Evolutionary conservation across 768 basidiomycete species (phyloP).

Genomic region (Leucosporidium scottii): DNA sequence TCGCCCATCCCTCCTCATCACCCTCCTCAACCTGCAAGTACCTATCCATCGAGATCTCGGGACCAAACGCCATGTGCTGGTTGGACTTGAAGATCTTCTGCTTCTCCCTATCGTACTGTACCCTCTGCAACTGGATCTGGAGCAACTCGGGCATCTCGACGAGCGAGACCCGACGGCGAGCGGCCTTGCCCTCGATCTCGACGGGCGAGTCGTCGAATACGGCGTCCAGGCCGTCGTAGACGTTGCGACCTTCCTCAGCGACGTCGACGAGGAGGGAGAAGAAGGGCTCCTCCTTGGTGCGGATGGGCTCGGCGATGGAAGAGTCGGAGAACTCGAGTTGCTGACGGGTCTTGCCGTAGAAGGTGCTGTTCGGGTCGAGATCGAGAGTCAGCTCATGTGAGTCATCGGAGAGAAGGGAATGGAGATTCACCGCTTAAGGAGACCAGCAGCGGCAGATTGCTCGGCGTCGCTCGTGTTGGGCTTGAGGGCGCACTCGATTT

Average conservation of each 20-base stretch:
- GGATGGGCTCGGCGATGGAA: constrained; percentile 44
- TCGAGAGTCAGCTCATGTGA: not conserved
- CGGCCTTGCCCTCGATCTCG: constrained; percentile 76
- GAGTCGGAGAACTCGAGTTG: constrained; percentile 41
- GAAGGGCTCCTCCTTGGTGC: constrained; percentile 85
- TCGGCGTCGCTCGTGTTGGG: constrained; percentile 51
- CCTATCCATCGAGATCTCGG: constrained; percentile 82
- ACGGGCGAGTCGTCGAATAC: constrained; percentile 78
- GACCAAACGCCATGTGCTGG: constrained; percentile 83
- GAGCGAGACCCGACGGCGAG: constrained; percentile 76
- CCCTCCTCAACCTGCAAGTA: constrained; percentile 50
- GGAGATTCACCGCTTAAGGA: constrained; percentile 65
- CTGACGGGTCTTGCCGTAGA: constrained; percentile 81
- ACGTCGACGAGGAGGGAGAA: constrained; percentile 83
- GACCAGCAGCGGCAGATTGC: constrained; percentile 55
- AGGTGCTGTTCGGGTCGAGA: constrained; percentile 50
- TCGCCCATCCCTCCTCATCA: constrained; percentile 62
- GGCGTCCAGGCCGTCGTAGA: constrained; percentile 85
- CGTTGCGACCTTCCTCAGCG: constrained; percentile 74
- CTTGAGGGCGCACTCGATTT: constrained; percentile 83
- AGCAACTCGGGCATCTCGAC: constrained; percentile 81
- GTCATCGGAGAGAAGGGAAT: not conserved
- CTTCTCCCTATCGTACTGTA: constrained; percentile 88
- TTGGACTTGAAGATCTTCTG: constrained; percentile 92
- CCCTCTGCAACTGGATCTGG: constrained; percentile 92